Evolutionary conservation across 495 filamentous ascomycete genomes (phyloP).

Genomic region (Podospora australis): DNA sequence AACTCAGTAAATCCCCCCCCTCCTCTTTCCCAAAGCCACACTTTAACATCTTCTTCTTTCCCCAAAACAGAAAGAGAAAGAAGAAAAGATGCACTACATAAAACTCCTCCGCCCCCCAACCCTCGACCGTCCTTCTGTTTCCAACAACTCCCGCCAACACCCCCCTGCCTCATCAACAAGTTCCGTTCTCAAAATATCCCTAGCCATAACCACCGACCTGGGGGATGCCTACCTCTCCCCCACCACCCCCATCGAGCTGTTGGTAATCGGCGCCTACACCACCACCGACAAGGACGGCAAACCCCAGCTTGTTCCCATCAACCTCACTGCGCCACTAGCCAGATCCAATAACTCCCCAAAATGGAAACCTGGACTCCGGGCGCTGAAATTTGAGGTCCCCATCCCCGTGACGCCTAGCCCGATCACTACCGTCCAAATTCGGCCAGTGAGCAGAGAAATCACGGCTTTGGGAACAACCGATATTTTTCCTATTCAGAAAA

Average conservation of each 20-base stretch:
- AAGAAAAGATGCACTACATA: conserved; percentile 80
- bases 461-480: conserved; percentile 26
- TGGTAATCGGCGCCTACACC: conserved; percentile 39
- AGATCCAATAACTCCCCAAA: conserved; percentile 8
- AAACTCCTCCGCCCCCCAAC: conserved; percentile 64
- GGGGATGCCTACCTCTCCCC: conserved; percentile 75
- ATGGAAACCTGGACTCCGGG: conserved; percentile 37
- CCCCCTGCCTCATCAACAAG: no score
- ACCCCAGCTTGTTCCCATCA: conserved; percentile 33
- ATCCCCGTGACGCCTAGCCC: conserved; percentile 20
- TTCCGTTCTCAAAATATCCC: conserved; percentile 38
- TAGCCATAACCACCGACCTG: conserved; percentile 86
- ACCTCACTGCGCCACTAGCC: no score
- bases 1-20: no score
- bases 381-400: conserved; percentile 33
- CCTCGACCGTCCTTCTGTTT: conserved; percentile 30
- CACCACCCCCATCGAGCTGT: conserved; percentile 53
- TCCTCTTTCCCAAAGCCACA: neutral
- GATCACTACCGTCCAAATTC: conserved; percentile 30
- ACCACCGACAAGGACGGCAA: conserved; percentile 43
- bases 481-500: conserved; percentile 15
- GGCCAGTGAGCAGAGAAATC: conserved; percentile 25
- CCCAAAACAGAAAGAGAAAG: neutral
- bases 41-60: neutral
- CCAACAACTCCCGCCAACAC: conserved; percentile 27